Conservation (phyloP, 2,329 filamentous ascomycete species). For the Calonectria pauciramosa region DNA sequence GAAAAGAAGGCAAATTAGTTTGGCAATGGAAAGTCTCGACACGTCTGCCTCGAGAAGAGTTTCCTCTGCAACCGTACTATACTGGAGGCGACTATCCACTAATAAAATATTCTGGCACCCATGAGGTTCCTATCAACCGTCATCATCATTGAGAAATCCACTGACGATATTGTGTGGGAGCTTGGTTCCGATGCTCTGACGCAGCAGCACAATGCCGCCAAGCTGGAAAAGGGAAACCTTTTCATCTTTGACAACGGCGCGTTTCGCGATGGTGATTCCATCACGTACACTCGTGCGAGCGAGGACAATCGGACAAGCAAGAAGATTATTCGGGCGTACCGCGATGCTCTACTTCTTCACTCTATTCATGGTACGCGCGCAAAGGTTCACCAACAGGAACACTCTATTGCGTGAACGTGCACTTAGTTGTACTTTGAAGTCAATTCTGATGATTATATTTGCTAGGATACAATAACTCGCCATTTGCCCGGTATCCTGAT, state of each 20-base stretch:
- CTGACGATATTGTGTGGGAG: conserved; percentile 47
- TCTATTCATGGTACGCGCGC: conserved; percentile 49
- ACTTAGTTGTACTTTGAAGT: conserved; percentile 46
- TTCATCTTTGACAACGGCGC: conserved; percentile 49
- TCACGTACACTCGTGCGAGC: conserved; percentile 45
- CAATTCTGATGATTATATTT: conserved; percentile 42
- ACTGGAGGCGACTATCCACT: conserved; percentile 49
- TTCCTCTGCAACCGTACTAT: conserved; percentile 47
- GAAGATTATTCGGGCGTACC: conserved; percentile 48
- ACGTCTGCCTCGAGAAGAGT: conserved; percentile 42
- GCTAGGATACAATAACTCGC: conserved; percentile 48
- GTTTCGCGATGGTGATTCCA: conserved; percentile 46
- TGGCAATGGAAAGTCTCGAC: conserved; percentile 50
- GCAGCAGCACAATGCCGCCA: conserved; percentile 49
- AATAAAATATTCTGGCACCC: conserved; percentile 49
- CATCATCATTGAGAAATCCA: conserved; percentile 44
- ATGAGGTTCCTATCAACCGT: conserved; percentile 47
- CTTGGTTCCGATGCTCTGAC: conserved; percentile 40
- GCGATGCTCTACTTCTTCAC: conserved; percentile 49
- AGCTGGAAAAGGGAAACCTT: conserved; percentile 48
- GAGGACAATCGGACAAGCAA: conserved; percentile 42
- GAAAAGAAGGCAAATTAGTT: conserved; percentile 38
- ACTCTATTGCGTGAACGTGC: conserved; percentile 47
- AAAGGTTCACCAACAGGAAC: conserved; percentile 46
- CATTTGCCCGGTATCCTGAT: conserved; percentile 45